A percentile compares a stretch with the other conserved stretches of the same genome.
Conservation (phyloP, 2,329 filamentous ascomycete genomes). For the Pseudogymnoascus sp. region DNA sequence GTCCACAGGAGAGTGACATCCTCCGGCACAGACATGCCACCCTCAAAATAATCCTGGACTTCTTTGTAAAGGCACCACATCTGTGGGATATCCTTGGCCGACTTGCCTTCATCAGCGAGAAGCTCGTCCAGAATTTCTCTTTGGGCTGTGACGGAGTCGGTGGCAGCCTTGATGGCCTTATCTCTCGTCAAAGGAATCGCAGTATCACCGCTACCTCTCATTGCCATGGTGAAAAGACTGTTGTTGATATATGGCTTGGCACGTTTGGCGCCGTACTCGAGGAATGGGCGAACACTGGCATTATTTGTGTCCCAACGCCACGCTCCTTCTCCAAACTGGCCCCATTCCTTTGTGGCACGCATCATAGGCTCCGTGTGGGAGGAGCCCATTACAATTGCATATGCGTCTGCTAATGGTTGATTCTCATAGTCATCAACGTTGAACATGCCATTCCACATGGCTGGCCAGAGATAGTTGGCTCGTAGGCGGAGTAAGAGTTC, state of each 20-base stretch:
- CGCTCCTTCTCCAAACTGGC: slow-evolving; percentile 42
- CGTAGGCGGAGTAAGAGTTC: slow-evolving; percentile 61
- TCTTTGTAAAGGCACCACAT: slow-evolving; percentile 70
- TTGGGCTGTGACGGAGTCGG: slow-evolving; percentile 53
- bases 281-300: slow-evolving; percentile 58
- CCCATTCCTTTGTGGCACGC: slow-evolving; percentile 50
- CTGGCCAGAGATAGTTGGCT: slow-evolving; percentile 70
- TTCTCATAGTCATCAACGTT: slow-evolving; percentile 62
- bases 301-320: slow-evolving; percentile 69
- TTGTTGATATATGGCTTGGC: slow-evolving; percentile 58
- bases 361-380: slow-evolving; percentile 68
- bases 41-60: slow-evolving; percentile 58
- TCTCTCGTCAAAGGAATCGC: slow-evolving; percentile 47
- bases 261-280: slow-evolving; percentile 56
- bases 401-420: slow-evolving; percentile 64
- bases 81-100: slow-evolving; percentile 47
- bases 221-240: slow-evolving; percentile 58
- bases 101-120: slow-evolving; percentile 33
- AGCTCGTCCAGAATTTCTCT: slow-evolving; percentile 49
- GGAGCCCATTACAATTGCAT: slow-evolving; percentile 63
- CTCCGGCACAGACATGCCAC: slow-evolving; percentile 54
- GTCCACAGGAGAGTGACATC: slow-evolving; percentile 61
- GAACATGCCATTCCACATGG: slow-evolving; percentile 64
- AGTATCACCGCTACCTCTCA: slow-evolving; percentile 63
- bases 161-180: slow-evolving; percentile 48